These are phyloP conservation scores for Rasamsonia emersonii DNA, from an alignment of 2,329 filamentous ascomycete species.

Conservation along the genomic window DNA sequence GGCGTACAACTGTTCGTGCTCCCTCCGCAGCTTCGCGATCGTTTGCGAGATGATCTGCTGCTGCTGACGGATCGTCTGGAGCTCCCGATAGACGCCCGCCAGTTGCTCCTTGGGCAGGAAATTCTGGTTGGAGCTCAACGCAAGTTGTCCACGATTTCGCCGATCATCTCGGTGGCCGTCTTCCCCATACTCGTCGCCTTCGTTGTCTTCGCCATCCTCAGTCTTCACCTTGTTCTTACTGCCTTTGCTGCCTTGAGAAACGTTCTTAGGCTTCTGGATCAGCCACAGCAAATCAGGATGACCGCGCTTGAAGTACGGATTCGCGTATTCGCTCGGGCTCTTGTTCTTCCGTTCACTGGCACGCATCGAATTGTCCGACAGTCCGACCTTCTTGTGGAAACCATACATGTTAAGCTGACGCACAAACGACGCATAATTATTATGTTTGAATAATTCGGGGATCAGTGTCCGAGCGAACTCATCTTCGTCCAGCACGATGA, in stretches of 20 bases:
- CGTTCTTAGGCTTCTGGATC: conserved; percentile 87
- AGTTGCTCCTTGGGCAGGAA: conserved; percentile 64
- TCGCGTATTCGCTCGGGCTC: conserved; percentile 95
- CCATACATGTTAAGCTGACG: conserved; percentile 61
- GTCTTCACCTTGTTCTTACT: conserved; percentile 37
- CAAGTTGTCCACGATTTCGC: conserved; percentile 32
- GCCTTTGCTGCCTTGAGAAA: conserved; percentile 46
- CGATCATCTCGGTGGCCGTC: conserved; percentile 30
- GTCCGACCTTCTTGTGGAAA: conserved; percentile 64
- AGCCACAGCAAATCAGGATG: conserved; percentile 90
- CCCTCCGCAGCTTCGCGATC: conserved; percentile 69
- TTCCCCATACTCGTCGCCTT: conserved; percentile 52
- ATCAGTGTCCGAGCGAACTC: conserved; percentile 69
- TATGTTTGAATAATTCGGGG: conserved; percentile 69
- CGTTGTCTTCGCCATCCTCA: conserved; percentile 53
- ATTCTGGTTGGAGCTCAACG: conserved; percentile 26
- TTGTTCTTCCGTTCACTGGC: conserved; percentile 96
- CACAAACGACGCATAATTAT: conserved; percentile 71
- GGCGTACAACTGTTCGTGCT: conserved; percentile 80
- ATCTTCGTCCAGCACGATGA: conserved; percentile 93
- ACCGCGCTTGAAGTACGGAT: conserved; percentile 89
- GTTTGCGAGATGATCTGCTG: conserved; percentile 79
- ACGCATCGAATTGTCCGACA: conserved; percentile 96
- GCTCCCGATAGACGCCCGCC: conserved; percentile 65
- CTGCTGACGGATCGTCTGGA: conserved; percentile 73